These are phyloP conservation scores for Ophiostoma sp. DNA, from an alignment of 2,329 filamentous ascomycete species.

Conservation along the genomic window DNA sequence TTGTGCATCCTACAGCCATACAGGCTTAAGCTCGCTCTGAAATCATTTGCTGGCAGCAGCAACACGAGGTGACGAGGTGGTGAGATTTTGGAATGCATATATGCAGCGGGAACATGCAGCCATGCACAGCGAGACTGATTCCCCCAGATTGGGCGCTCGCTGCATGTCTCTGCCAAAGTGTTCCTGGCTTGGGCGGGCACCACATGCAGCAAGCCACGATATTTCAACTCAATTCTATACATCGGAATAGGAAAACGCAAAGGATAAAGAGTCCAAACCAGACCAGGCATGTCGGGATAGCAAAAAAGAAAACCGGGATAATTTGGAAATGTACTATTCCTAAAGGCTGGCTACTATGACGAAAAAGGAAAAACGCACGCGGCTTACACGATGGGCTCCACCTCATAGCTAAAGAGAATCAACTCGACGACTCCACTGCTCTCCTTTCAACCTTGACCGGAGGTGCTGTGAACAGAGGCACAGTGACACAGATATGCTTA, in stretches of 20 bases:
- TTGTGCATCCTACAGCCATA: not conserved
- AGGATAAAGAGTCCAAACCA: no score
- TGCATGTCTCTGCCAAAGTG: not conserved
- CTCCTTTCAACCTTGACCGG: not conserved
- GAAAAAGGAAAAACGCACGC: slow-evolving; percentile 10
- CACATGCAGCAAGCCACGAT: no score
- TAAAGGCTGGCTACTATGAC: not conserved
- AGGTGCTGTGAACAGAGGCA: not conserved
- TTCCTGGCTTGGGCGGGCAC: not conserved
- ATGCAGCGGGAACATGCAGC: not conserved
- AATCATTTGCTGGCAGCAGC: not conserved
- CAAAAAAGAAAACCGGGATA: no score
- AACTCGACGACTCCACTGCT: not conserved
- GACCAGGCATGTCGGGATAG: no score
- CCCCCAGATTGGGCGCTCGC: not conserved
- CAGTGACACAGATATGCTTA: not conserved
- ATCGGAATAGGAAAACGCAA: no score
- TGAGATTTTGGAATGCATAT: slow-evolving; percentile 1
- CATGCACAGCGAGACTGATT: no score
- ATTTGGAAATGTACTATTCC: no score
- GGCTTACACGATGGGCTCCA: slow-evolving; percentile 1
- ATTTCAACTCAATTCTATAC: no score
- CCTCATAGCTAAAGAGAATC: not conserved
- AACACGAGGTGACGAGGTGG: not conserved
- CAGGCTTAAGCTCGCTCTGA: not conserved